A percentile compares a stretch with the other conserved stretches of the same genome.
These are phyloP conservation scores for Blastocrithidia nonstop DNA, from an alignment of 208 protist genomes.

Conservation along the genomic window DNA sequence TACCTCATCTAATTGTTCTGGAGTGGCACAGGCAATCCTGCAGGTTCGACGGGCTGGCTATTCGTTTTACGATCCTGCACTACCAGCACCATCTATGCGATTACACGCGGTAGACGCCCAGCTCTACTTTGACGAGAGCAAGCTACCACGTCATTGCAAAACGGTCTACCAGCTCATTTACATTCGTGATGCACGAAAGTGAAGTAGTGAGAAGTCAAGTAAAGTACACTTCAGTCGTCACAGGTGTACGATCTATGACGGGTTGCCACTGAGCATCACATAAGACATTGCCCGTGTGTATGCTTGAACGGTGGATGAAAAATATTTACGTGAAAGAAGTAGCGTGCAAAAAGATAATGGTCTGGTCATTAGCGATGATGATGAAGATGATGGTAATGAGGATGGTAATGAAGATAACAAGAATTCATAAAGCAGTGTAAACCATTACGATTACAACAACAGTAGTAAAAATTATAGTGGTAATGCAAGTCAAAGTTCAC, in stretches of 20 bases:
- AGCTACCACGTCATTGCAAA: constrained; percentile 26
- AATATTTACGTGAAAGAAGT: neutral
- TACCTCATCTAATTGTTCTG: neutral
- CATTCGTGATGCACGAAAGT: constrained; percentile 23
- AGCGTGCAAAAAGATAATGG: neutral
- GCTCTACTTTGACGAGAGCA: constrained; percentile 67
- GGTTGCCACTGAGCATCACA: constrained; percentile 22
- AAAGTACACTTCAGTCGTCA: constrained; percentile 34
- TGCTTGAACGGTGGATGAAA: constrained; percentile 45
- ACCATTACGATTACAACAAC: neutral
- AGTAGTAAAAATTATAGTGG: no score
- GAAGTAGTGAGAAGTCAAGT: no score
- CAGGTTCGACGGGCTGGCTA: constrained; percentile 28
- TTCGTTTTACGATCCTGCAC: constrained; percentile 40
- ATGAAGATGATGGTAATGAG: neutral
- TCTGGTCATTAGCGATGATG: neutral
- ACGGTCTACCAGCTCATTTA: constrained; percentile 62
- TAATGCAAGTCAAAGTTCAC: no score
- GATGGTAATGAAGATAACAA: no score
- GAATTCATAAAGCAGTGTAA: no score
- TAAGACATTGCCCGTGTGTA: constrained; percentile 55
- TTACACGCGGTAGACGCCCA: constrained; percentile 25
- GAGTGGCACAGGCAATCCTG: constrained; percentile 22
- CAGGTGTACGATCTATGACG: constrained; percentile 21
- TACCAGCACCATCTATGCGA: constrained; percentile 36